Base-by-base conservation (phyloP, 306 rosid species). In the Fragaria vesca region DNA sequence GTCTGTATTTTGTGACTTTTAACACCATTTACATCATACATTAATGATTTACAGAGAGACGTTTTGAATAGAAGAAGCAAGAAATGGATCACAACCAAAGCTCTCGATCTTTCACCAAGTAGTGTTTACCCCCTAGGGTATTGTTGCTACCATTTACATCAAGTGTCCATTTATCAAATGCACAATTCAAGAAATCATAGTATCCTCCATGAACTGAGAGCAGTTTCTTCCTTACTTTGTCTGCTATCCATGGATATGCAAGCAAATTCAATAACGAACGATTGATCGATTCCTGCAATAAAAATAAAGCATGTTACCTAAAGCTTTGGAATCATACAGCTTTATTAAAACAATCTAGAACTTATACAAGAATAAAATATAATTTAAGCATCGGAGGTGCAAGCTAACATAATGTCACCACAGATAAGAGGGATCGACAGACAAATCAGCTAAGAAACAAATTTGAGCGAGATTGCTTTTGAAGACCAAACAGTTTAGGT, bases 131-230 rank as follows among this genome's bases (percentile, higher is more conserved):
- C 26, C 73, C 77, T 47, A 47, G 61, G 17, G 43, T 66, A 78
- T 47, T 50, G 66, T 54, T 55, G 78, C 84, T 38, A 20, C 83
- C 66, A 52, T 77, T 52, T 30, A 86, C 50, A 85, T 93, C 97
- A 85, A 95, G 89, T 30, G 89, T 87, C 96, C 99, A 95, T 80
- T 88, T 95, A 85, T 95, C 97, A 90, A 95, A 95, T 1, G 92
- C 66, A 86, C 97, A 92, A 76, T 78, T 88, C 70, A 80, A 77
- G 82, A 95, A 87, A 86, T 95, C 80, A 81, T 91, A 95, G 79
- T 89, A 75, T 63, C 97, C 97, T 62, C 96, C 97, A 81, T 91
- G 97, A 81, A 95, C 77, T 71, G 81, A 82, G 78, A 93, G 83
- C 77, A 80, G 40, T 62, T 79, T 88, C 76, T 75, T 85, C 72